These are phyloP conservation scores for Cystobasidiopsis lactophilus DNA, from an alignment of 768 basidiomycete genomes.

Conservation along the genomic window DNA sequence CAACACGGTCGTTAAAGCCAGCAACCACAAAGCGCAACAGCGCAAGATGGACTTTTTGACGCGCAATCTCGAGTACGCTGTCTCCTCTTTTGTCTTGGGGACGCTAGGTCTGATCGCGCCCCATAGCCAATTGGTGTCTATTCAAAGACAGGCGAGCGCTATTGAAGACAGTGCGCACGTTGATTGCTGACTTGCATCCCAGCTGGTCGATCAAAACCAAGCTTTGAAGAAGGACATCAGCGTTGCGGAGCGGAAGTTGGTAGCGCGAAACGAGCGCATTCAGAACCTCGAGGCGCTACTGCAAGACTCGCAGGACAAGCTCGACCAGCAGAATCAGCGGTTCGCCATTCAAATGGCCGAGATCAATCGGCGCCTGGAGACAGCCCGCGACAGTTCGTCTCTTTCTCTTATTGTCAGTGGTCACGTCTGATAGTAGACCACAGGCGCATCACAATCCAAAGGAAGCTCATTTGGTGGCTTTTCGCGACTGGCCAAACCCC, in stretches of 20 bases:
- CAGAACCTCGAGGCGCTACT: constrained; percentile 81
- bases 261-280: constrained; percentile 92
- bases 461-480: constrained; percentile 49
- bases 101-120: too few species aligned
- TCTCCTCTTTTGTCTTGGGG: too few species aligned
- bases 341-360: constrained; percentile 82
- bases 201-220: constrained; percentile 98
- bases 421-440: too few species aligned
- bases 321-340: constrained; percentile 83
- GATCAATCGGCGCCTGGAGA: constrained; percentile 74
- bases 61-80: constrained; percentile 51
- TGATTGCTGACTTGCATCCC: constrained; percentile 3
- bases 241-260: constrained; percentile 82
- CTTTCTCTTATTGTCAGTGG: too few species aligned
- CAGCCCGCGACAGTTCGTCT: constrained; percentile 38
- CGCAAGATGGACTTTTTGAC: constrained; percentile 99
- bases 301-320: constrained; percentile 76
- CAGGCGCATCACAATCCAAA: too few species aligned
- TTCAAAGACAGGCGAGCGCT: constrained; percentile 69
- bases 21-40: constrained; percentile 94
- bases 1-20: constrained; percentile 92
- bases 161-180: neutral
- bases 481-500: constrained; percentile 87
- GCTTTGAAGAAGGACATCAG: constrained; percentile 92
- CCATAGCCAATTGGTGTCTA: constrained; percentile 76